These are phyloP conservation scores for Pinus tabuliformis DNA, from an alignment of 75 land plant species.

Conservation along the genomic window DNA sequence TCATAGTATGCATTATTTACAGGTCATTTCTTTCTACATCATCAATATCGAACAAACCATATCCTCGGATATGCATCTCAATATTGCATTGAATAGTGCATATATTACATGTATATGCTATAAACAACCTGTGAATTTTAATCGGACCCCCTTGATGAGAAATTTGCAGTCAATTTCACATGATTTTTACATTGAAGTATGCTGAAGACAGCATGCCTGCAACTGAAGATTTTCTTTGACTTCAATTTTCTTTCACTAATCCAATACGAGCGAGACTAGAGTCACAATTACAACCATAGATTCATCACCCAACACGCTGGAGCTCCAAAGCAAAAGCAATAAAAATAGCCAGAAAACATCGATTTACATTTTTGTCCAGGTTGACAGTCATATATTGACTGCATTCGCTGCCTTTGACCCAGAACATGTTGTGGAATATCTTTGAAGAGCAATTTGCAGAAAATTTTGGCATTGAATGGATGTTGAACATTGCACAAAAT, in stretches of 20 bases:
- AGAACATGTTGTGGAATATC: slow-evolving; percentile 1
- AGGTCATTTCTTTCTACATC: background rate
- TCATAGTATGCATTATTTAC: background rate
- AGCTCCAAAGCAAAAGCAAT: background rate
- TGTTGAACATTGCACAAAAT: slow-evolving; percentile 4
- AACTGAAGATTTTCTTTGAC: background rate
- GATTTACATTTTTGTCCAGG: background rate
- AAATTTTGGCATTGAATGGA: background rate
- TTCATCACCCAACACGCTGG: background rate
- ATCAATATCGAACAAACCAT: background rate
- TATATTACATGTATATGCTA: slow-evolving; percentile 8
- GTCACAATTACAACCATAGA: background rate
- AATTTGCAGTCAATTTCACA: background rate
- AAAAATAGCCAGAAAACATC: slow-evolving; percentile 1
- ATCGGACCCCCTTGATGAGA: background rate
- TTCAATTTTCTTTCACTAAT: slow-evolving; percentile 3
- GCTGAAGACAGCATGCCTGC: background rate
- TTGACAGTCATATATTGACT: background rate
- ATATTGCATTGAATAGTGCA: background rate
- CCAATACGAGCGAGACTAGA: background rate
- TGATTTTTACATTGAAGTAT: background rate
- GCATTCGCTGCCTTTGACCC: background rate
- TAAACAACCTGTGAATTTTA: background rate
- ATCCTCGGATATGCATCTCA: background rate
- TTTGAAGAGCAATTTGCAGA: background rate